phyloP scores from a whole-genome alignment of 148 eudicot species.

The Nepenthes gracilis region DNA sequence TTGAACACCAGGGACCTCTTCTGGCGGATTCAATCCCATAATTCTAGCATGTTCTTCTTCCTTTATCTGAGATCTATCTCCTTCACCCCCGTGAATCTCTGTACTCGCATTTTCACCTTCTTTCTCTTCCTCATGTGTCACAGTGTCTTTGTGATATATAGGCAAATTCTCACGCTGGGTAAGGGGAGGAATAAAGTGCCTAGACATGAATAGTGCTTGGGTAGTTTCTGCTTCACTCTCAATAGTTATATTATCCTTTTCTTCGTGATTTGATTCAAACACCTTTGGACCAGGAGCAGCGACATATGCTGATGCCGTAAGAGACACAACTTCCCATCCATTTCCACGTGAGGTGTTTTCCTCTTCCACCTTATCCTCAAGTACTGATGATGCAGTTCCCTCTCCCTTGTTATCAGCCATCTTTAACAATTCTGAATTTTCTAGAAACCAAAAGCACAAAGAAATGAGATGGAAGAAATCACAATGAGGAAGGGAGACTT shows the following conservation, averaged over 20 bases:
- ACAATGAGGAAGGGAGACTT: too few relatives aligned
- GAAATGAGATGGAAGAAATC: too few relatives aligned
- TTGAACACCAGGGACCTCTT: slow-evolving; percentile 16
- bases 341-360: slow-evolving; percentile 41
- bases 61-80: slow-evolving; percentile 21
- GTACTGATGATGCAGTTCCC: neutral
- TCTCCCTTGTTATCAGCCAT: slow-evolving; percentile 25
- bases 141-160: slow-evolving; percentile 20
- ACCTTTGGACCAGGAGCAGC: slow-evolving; percentile 63
- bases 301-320: slow-evolving; percentile 80
- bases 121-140: slow-evolving; percentile 8
- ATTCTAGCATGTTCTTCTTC: slow-evolving; percentile 29
- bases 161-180: slow-evolving; percentile 48
- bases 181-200: slow-evolving; percentile 58
- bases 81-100: slow-evolving; percentile 10
- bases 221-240: slow-evolving; percentile 44
- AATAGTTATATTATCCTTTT: slow-evolving; percentile 17
- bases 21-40: slow-evolving; percentile 25
- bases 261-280: slow-evolving; percentile 26
- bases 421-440: neutral
- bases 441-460: too few relatives aligned
- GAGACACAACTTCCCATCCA: slow-evolving; percentile 91
- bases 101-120: slow-evolving; percentile 16
- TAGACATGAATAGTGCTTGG: slow-evolving; percentile 57
- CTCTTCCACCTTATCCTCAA: slow-evolving; percentile 33